phyloP scores from a whole-genome alignment of 345 rosid genomes.

The Citrus glauca region DNA sequence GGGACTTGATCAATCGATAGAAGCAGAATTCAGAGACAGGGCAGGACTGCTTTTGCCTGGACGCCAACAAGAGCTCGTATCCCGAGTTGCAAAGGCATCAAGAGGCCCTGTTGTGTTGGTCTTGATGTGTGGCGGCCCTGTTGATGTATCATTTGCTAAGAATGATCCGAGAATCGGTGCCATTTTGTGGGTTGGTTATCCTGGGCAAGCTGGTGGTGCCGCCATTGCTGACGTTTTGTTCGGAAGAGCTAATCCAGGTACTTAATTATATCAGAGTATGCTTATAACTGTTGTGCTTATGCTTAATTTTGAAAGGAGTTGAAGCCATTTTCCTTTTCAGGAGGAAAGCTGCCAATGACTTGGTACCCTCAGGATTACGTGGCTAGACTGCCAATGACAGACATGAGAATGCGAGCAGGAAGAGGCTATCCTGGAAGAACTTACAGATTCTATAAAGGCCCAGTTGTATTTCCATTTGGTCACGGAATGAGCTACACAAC shows the following conservation, averaged over 20 bases:
- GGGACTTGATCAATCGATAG: slow-evolving; percentile 91
- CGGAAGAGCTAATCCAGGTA: slow-evolving; percentile 82
- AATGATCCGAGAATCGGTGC: slow-evolving; percentile 66
- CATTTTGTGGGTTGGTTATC: slow-evolving; percentile 97
- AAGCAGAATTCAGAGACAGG: slow-evolving; percentile 74
- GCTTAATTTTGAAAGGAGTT: no score
- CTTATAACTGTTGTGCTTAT: no score
- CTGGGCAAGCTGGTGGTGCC: slow-evolving; percentile 92
- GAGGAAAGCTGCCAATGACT: slow-evolving; percentile 92
- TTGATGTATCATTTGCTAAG: slow-evolving; percentile 84
- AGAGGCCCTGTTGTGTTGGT: slow-evolving; percentile 70
- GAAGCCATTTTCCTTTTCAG: slow-evolving; percentile 22
- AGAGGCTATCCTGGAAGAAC: slow-evolving; percentile 87
- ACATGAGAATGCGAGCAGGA: slow-evolving; percentile 72
- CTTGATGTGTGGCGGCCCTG: slow-evolving; percentile 79
- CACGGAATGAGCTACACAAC: slow-evolving; percentile 69
- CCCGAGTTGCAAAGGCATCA: slow-evolving; percentile 62
- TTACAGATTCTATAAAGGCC: slow-evolving; percentile 89
- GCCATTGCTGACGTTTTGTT: slow-evolving; percentile 80
- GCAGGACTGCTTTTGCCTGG: slow-evolving; percentile 67
- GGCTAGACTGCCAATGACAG: slow-evolving; percentile 76
- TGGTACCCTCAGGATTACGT: slow-evolving; percentile 87
- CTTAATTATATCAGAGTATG: background rate
- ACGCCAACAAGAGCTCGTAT: slow-evolving; percentile 70
- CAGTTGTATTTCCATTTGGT: slow-evolving; percentile 82